Base-by-base conservation (phyloP, 352 stramenopile genomes). In the Phytophthora pinifolia region DNA sequence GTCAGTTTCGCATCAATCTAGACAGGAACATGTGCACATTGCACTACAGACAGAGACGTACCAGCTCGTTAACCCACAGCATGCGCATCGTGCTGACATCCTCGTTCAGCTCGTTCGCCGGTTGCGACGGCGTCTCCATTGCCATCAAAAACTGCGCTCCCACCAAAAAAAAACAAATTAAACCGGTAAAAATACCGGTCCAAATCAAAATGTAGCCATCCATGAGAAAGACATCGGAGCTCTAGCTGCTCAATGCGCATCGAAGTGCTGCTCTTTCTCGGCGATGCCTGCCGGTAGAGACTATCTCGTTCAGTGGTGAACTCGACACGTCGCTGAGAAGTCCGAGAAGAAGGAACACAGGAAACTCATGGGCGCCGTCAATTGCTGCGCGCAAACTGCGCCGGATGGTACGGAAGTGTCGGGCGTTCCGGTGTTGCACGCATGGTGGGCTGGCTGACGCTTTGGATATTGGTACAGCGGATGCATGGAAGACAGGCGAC, bases 21-120 rank as follows among this genome's bases (percentile, higher is more conserved):
- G 15, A 42, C 35, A 2, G 9, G 30, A 44, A 14, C 22, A 29
- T 30, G 13, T 47, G 46, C 18, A 17, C 20, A 41, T 14, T 20
- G 18, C 31, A 1, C 8, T 12, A 9, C 15, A 46, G 13, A 55
- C 1, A 30, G 0, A 25, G 5, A 52, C 67, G n/a, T 41, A 94
- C 84, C 54, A 88, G 69, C 45, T 94, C 84, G 39, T 94, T 94
- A n/a, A 86, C 59, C 84, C 84, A 94, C 9, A 92, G 61, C 20
- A 51, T 66, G 30, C 74, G 77, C 70, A 94, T 82, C 14, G 72
- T 70, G 34, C 73, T 65, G 29, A 94, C 68, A 59, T 94, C 84
- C 46, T 94, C 84, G 50, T 94, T 94, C 15, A 94, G 61, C 53
- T 91, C 86, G 49, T 88, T 68, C 36, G 61, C 61, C 18, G 56